Evolutionary conservation across 1,284 basidiomycete species (phyloP).

Genomic region (Tranzscheliella williamsii): DNA sequence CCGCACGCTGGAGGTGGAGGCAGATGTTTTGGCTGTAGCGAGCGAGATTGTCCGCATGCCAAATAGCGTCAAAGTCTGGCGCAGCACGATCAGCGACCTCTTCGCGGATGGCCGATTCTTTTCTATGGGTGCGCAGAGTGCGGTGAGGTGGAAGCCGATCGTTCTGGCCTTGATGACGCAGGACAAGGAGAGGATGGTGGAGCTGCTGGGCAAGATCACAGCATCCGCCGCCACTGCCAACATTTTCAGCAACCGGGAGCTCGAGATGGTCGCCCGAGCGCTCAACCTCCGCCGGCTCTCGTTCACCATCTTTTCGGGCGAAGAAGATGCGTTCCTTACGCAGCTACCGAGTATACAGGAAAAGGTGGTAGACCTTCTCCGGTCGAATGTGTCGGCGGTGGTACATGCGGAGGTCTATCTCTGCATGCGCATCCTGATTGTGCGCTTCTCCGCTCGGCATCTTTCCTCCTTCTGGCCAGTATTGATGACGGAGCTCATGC

Average conservation of each 20-base stretch:
- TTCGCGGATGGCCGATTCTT: conserved; percentile 87
- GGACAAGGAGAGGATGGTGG: conserved; percentile 83
- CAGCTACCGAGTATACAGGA: conserved; percentile 93
- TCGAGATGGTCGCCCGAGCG: conserved; percentile 86
- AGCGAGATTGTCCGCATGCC: conserved; percentile 77
- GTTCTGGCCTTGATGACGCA: conserved; percentile 78
- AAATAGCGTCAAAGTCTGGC: conserved; percentile 82
- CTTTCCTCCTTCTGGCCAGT: conserved; percentile 96
- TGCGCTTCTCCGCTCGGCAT: conserved; percentile 87
- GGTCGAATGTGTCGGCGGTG: conserved; percentile 74
- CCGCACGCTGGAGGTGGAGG: conserved; percentile 61
- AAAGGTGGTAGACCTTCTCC: conserved; percentile 89
- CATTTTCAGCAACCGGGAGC: conserved; percentile 93
- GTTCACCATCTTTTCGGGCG: conserved; percentile 79
- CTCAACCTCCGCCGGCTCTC: conserved; percentile 85
- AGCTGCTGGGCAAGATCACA: conserved; percentile 67
- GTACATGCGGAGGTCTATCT: conserved; percentile 88
- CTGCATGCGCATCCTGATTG: conserved; percentile 86
- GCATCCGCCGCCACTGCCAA: conserved; percentile 79
- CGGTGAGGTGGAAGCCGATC: conserved; percentile 75
- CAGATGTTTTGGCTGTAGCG: conserved; percentile 68
- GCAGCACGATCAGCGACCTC: conserved; percentile 75
- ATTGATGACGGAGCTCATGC: conserved; percentile 82
- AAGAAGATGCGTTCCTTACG: conserved; percentile 85
- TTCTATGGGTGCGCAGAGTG: conserved; percentile 69